Base-by-base conservation (phyloP, 371 early-diverging fungal genomes). In the Mortierella sp. region DNA sequence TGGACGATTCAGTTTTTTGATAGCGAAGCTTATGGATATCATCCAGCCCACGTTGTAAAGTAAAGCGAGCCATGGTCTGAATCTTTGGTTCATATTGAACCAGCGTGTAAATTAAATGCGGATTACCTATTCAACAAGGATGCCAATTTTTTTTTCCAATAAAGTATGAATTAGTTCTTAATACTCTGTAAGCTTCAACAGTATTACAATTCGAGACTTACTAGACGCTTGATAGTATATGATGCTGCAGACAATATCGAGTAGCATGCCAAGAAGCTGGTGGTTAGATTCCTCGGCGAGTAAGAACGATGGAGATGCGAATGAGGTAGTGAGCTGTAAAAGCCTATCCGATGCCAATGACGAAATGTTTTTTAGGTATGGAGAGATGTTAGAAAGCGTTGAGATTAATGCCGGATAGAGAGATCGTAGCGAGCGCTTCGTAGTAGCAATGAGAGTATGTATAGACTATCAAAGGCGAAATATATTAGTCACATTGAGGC, bases 321-420 rank as follows among this genome's bases (percentile, higher is more conserved):
- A 93, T 29, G 92, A 89, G 22, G 83, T 84, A 67, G 95, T 94
- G 29, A 97, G 83, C 19, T 86, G 84, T n/a, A 94, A 70, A 5
- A 97, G 84, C 69, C 94, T 93, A 65, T 88, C 90, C 3, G 93
- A 82, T 0, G 97, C 89, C 2, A 91, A 86, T 6, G 90, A 88
- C 32, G 93, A 92, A 17, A 96, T 69, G 45, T 89, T 88, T 61
- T 93, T 94, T 45, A 95, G 65, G 71, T 92, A 93, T 2, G 96
- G 93, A 2, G 95, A 91, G 7, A 94, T 87, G 74, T 97, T 97
- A 56, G 92, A 82, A 28, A 97, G 84, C n/a, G 92, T 89, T 13
- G 93, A 74, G 31, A 96, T 83, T 43, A 95, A 65, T 23, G 92
- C 91, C 45, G 95, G 94, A 76, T 95, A 94, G 4, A 96, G 86